Conservation (phyloP, 139 green algal genomes). For the Diplosphaera chodatii region DNA sequence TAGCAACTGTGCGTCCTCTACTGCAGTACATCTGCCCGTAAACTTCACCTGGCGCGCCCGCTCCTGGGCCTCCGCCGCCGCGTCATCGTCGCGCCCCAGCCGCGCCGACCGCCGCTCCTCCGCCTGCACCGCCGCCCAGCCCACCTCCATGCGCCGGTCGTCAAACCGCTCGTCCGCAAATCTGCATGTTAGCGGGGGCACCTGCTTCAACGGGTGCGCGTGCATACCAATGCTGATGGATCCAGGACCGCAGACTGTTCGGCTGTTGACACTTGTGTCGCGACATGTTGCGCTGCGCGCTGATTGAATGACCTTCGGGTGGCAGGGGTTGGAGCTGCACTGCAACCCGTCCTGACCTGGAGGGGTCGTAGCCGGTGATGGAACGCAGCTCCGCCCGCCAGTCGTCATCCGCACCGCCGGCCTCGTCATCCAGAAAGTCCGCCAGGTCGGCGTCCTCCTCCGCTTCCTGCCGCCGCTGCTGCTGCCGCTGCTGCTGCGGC, state of each 20-base stretch:
- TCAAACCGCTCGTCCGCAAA: conserved; percentile 7
- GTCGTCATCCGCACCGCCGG: background rate
- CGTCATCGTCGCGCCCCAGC: conserved; percentile 8
- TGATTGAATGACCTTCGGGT: no score
- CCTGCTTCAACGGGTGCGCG: no score
- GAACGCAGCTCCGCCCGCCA: conserved; percentile 3
- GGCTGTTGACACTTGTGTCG: background rate
- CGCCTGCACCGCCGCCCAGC: conserved; percentile 3
- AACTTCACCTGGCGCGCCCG: background rate
- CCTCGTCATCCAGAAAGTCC: conserved; percentile 8
- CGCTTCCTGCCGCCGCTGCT: no score
- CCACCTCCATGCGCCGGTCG: conserved; percentile 11
- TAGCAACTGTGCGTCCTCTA: background rate
- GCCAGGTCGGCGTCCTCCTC: conserved; percentile 3
- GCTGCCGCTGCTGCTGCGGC: no score
- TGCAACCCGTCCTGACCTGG: background rate
- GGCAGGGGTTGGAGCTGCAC: no score
- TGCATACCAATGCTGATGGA: no score
- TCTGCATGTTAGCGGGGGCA: no score
- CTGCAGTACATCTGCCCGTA: background rate
- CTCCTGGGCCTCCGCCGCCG: conserved; percentile 4
- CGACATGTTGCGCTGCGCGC: background rate
- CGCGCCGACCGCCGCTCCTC: conserved; percentile 11
- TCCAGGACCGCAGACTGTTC: no score
- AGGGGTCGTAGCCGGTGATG: conserved; percentile 14